Evolutionary conservation across 2,329 filamentous ascomycete genomes (phyloP), one percentile per base, ranked within the genome.

Genomic region (Colletotrichum trifolii): DNA sequence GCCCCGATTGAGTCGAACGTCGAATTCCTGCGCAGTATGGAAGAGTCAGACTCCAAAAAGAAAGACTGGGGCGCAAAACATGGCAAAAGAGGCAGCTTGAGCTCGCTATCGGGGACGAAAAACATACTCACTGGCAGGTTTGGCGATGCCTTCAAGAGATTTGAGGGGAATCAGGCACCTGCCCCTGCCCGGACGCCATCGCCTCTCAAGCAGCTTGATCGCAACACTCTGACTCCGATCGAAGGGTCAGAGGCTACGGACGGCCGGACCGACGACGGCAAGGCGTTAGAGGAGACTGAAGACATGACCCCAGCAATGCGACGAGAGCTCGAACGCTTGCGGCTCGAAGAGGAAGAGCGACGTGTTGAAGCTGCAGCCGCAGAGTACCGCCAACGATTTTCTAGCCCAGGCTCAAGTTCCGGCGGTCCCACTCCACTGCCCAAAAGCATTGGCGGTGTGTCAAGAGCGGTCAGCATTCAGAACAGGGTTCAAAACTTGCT

Each of bases 101-200:
- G 91, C 59, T 89, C 90, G 0, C 78, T 93, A 15, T 88, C 91
- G 7, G 89, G 88, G 43, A 91, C 91, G 34, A 97, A 96, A 77
- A 92, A 88, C 62, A 88, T 97, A 42, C 82, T 97, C n/a, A 90
- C 89, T 6, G 92, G 94, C 33, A 93, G 91, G 70, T 97, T 98
- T 75, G 93, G 94, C 1, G 94, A 97, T 72, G 94, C 95, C 3
- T 97, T 98, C 79, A 93, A 95, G 73, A 87, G 91, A 6, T 98
- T 98, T 70, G 96, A 99, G 76, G 84, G 82, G 33, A 85, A 82
- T 64, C 77, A 76, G 65, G 73, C 71, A 68, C 68, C 69, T 10
- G 72, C 71, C 13, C 74, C 70, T n/a, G 73, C 70, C 7, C 78
- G 82, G 40, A 81, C 82, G 12, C 80, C 83, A 2, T 86, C 84